Evolutionary conservation across 2,329 filamentous ascomycete species (phyloP), one percentile per base, ranked within the genome.

Genomic region (Ampelomyces quisqualis): DNA sequence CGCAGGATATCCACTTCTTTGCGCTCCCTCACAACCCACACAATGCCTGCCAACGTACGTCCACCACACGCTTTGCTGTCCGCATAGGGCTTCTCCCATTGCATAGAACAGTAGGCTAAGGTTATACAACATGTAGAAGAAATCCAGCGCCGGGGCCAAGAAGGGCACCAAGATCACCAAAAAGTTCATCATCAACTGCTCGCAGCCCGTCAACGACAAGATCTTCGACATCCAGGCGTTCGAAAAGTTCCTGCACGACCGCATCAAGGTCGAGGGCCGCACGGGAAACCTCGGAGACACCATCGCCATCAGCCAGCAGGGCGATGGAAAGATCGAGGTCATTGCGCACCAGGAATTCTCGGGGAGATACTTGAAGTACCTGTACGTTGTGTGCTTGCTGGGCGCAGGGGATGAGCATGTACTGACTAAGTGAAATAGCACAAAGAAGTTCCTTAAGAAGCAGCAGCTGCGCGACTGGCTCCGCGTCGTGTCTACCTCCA

Each of bases 391-490:
- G 18, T 13, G 24, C 8, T 19, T 19, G 26, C 22, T 7, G 5
- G 6, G 7, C n/a, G 5, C 4, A n/a, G 3, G 7, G 18, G 7
- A 11, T n/a, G n/a, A 23, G 13, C 17, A 13, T 15, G 3, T 43
- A 13, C 19, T 20, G 24, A 36, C 21, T 34, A 23, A n/a, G 23
- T n/a, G 26, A 10, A 49, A 34, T 60, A 95, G 89, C 74, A 98
- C 93, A 75, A 98, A 98, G 89, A 98, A 98, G 84, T 98, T 95
- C 86, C 86, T 98, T 77, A 98, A 98, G 90, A 98, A 98, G 88
- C 89, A 96, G 82, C 91, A 97, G 84, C 88, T 98, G 73, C 89
- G 93, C 79, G 93, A 98, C 82, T 98, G 93, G 93, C 88, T 98
- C 71, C 90, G 93, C 69, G 91, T 98, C 67, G 93, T 98, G 70